Conservation (phyloP, 768 basidiomycete species). For the Russula emetica region DNA sequence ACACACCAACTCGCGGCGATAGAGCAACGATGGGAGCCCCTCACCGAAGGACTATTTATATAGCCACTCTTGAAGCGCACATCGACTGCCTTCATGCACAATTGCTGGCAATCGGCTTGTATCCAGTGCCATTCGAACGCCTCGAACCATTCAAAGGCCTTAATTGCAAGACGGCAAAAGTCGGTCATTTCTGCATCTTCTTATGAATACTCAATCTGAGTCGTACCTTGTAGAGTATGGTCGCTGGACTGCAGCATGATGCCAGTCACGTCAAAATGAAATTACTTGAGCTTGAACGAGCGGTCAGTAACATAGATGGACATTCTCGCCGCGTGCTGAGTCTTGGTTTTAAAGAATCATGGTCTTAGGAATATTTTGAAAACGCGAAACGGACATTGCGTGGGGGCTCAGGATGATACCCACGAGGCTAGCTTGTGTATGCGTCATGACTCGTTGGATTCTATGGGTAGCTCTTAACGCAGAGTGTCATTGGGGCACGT, state of each 20-base stretch:
- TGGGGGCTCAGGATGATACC: constrained; percentile 7
- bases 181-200: constrained; percentile 30
- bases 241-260: constrained; percentile 66
- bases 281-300: constrained; percentile 63
- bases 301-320: constrained; percentile 41
- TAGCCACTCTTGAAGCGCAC: constrained; percentile 67
- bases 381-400: constrained; percentile 6
- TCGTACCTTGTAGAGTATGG: constrained; percentile 55
- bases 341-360: constrained; percentile 20
- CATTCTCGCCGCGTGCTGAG: background rate
- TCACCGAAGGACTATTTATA: constrained; percentile 64
- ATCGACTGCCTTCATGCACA: constrained; percentile 64
- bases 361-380: constrained; percentile 23
- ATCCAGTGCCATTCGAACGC: constrained; percentile 52
- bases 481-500: no score
- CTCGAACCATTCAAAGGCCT: constrained; percentile 63
- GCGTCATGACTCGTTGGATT: constrained; percentile 14
- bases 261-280: constrained; percentile 54
- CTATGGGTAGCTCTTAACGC: constrained; percentile 1
- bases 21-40: constrained; percentile 66
- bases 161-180: constrained; percentile 76
- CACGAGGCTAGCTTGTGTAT: constrained; percentile 18
- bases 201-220: background rate
- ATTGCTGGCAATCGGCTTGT: constrained; percentile 48
- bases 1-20: background rate